Evolutionary conservation across 345 rosid species (phyloP).

Genomic region (Lepidium africanum): DNA sequence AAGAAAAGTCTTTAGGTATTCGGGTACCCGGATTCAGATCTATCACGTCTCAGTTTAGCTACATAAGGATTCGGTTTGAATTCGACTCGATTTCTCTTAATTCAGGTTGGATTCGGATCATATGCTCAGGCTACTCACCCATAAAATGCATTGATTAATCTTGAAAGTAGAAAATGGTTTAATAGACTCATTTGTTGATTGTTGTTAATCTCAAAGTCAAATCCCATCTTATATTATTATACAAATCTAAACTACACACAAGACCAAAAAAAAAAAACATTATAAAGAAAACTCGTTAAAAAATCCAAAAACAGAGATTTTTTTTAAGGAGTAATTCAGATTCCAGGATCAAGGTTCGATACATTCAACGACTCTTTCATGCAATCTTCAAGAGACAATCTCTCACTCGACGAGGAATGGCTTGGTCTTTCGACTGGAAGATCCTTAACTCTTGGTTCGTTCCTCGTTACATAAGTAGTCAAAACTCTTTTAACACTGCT

Average conservation of each 20-base stretch:
- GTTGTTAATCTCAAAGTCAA: constrained; percentile 6
- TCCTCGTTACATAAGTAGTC: constrained; percentile 50
- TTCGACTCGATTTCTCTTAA: too few species aligned
- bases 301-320: not conserved
- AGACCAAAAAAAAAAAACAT: not conserved
- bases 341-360: constrained; percentile 31
- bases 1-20: not conserved
- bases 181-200: not conserved
- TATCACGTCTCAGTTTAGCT: too few species aligned
- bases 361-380: constrained; percentile 29
- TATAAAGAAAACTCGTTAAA: not conserved
- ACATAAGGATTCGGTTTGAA: too few species aligned
- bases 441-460: constrained; percentile 45
- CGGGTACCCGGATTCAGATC: too few species aligned
- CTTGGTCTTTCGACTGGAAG: not conserved
- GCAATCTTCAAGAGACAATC: constrained; percentile 29
- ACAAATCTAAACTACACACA: constrained; percentile 23
- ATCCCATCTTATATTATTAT: constrained; percentile 1
- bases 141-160: not conserved
- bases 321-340: not conserved
- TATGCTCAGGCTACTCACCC: too few species aligned
- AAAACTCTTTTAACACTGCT: constrained; percentile 58
- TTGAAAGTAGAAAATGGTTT: not conserved
- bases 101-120: too few species aligned
- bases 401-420: constrained; percentile 22